A percentile compares a stretch with the other conserved stretches of the same genome.
Conservation (phyloP, 192 early-diverging fungal species). For the Phycomyces nitens region DNA sequence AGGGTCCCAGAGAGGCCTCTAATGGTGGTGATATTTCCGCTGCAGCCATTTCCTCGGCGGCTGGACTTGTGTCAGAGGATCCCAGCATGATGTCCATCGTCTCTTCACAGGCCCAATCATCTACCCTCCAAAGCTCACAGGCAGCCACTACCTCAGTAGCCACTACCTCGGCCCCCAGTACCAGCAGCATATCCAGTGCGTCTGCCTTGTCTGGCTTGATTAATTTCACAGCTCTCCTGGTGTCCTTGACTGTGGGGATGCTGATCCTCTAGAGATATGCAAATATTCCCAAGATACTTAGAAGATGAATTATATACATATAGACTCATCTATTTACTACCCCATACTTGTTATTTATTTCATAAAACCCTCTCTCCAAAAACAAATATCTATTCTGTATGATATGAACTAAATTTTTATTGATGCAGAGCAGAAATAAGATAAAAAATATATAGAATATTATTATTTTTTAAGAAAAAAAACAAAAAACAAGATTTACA, state of each 20-base stretch:
- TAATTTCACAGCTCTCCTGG: background rate
- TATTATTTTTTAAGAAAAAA: conserved; percentile 2
- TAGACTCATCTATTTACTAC: background rate
- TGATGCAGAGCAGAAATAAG: background rate
- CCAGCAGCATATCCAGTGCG: background rate
- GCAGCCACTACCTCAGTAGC: conserved; percentile 6
- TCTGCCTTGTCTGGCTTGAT: background rate
- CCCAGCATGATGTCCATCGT: background rate
- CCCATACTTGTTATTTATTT: no score
- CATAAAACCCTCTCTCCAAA: no score
- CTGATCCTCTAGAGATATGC: no score
- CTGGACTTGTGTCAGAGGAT: background rate
- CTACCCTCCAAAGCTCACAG: background rate
- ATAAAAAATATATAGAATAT: background rate
- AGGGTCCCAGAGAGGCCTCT: background rate
- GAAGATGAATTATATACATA: background rate
- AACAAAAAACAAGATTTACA: conserved; percentile 22
- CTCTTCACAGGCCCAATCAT: background rate
- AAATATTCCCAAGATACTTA: background rate
- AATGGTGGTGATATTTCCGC: conserved; percentile 8
- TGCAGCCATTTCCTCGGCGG: background rate
- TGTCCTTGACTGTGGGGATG: no score
- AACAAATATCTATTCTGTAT: no score
- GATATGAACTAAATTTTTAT: background rate
- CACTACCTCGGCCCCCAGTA: background rate